Base-by-base conservation (phyloP, 345 rosid species). In the Sapria himalayana region DNA sequence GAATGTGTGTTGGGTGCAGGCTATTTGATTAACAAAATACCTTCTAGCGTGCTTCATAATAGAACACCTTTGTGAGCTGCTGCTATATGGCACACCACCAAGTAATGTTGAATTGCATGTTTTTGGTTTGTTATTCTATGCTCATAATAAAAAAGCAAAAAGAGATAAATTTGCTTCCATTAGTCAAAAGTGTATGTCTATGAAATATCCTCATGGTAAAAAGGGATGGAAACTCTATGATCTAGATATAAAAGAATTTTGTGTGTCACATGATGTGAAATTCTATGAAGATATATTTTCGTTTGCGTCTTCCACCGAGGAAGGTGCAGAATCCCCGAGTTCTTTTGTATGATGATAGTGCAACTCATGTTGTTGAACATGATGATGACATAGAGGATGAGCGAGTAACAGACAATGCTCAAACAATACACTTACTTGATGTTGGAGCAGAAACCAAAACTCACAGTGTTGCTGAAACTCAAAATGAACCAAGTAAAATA, bases 121-220 rank as follows among this genome's bases (percentile, higher is more conserved):
- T 19, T 40, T 40, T 40, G 44, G 25, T 6, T n/a, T n/a, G n/a
- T n/a, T n/a, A n/a, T 3, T 40, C 23, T 40, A 7, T 40, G 22
- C 23, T 40, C 8, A 33, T 11, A 33, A 11, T 3, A 4, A 5
- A 33, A 10, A 3, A 8, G 5, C 4, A 3, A 9, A 33, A 33
- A n/a, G n/a, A n/a, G n/a, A n/a, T n/a, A n/a, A n/a, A n/a, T n/a
- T n/a, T n/a, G n/a, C n/a, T n/a, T n/a, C n/a, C n/a, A n/a, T n/a
- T n/a, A n/a, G n/a, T n/a, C n/a, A n/a, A n/a, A n/a, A n/a, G n/a
- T n/a, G n/a, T n/a, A 5, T 33, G 12, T 33, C 15, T 33, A 9
- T 33, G 3, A 29, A 29, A 2, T 40, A 40, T 11, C 44, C 3
- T 2, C 23, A 5, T 5, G 18, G 41, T 14, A 6, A 37, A 19